Conservation (phyloP, 495 filamentous ascomycete genomes). For the Clavariopsis aquatica region DNA sequence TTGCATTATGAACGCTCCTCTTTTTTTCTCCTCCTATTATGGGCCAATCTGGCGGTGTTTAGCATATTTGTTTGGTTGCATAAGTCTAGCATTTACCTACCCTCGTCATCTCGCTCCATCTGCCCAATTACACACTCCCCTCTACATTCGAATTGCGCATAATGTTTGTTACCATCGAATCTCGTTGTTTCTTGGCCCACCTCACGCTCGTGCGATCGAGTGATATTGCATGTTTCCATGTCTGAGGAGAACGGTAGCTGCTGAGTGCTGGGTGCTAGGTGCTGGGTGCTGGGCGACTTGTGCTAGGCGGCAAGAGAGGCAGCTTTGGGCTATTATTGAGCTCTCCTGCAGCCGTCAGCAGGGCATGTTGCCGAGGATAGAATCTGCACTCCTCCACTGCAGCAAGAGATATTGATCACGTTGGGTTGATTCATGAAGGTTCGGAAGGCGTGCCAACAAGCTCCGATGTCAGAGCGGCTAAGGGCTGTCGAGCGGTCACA, state of each 20-base stretch:
- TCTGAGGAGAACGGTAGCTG: no score
- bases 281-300: no score
- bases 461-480: slow-evolving; percentile 32
- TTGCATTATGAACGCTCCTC: slow-evolving; percentile 26
- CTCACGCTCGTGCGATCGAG: slow-evolving; percentile 6
- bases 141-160: slow-evolving; percentile 16
- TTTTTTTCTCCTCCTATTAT: slow-evolving; percentile 8
- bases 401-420: no score
- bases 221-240: no score
- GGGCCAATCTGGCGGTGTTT: background rate
- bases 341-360: no score
- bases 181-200: slow-evolving; percentile 14
- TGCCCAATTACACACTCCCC: background rate
- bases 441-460: slow-evolving; percentile 29
- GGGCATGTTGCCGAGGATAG: no score
- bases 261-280: no score
- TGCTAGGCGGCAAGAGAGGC: no score
- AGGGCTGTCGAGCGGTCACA: slow-evolving; percentile 18
- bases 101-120: background rate
- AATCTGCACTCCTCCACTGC: no score
- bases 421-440: slow-evolving; percentile 5
- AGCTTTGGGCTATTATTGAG: no score
- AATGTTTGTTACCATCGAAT: slow-evolving; percentile 23
- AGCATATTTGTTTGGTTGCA: slow-evolving; percentile 37
- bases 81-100: slow-evolving; percentile 29